These are phyloP conservation scores for Termitomyces sp. DNA, from an alignment of 768 basidiomycete genomes.

Conservation along the genomic window DNA sequence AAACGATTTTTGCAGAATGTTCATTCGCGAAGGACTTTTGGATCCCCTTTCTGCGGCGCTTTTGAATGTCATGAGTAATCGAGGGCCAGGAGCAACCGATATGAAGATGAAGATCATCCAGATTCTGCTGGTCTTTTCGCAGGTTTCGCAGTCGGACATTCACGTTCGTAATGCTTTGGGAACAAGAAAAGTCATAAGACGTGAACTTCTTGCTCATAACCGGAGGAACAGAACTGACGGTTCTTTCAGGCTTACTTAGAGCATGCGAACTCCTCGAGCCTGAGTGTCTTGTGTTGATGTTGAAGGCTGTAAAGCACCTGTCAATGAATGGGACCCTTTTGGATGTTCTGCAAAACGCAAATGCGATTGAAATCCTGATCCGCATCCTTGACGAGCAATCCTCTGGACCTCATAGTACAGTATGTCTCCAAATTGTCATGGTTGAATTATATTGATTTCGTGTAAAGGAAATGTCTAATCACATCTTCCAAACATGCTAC, in stretches of 20 bases:
- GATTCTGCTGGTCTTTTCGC: constrained; percentile 87
- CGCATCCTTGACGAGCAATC: constrained; percentile 79
- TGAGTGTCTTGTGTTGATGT: constrained; percentile 82
- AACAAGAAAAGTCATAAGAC: constrained; percentile 81
- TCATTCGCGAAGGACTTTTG: constrained; percentile 91
- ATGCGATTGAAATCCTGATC: constrained; percentile 89
- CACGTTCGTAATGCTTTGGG: constrained; percentile 92
- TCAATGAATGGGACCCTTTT: constrained; percentile 90
- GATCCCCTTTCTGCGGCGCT: constrained; percentile 91
- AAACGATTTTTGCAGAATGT: constrained; percentile 98
- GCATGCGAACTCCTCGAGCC: constrained; percentile 86
- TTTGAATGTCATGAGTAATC: constrained; percentile 79
- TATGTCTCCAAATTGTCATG: constrained; percentile 32
- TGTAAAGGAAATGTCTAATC: constrained; percentile 89
- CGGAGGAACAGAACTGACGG: neutral
- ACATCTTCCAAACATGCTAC: constrained; percentile 96
- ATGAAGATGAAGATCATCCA: constrained; percentile 89
- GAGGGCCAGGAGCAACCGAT: constrained; percentile 59
- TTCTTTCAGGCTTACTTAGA: constrained; percentile 66
- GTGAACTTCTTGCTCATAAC: constrained; percentile 43
- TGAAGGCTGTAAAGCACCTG: constrained; percentile 94
- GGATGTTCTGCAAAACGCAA: constrained; percentile 94
- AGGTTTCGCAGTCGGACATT: constrained; percentile 93
- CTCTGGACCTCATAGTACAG: constrained; percentile 75
- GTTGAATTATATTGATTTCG: constrained; percentile 1